These are phyloP conservation scores for Arabidopsis thaliana DNA, from an alignment of 345 rosid species.

Conservation along the genomic window DNA sequence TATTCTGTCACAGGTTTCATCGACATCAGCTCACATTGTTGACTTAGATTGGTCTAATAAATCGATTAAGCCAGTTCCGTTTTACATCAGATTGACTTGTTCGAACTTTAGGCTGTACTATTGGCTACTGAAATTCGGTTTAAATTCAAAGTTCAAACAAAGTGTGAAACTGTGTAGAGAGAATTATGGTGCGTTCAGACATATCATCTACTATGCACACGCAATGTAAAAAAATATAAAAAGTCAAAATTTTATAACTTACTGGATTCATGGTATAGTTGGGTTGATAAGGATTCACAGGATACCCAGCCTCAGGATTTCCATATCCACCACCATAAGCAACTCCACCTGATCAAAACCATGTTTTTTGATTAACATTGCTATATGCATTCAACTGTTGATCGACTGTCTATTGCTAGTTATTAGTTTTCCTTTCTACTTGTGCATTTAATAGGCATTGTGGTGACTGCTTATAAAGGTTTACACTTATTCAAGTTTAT, in stretches of 20 bases:
- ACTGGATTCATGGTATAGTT: conserved; percentile 83
- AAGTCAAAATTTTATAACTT: conserved; percentile 47
- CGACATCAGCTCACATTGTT: conserved; percentile 1
- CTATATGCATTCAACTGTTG: conserved; percentile 24
- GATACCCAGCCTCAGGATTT: conserved; percentile 73
- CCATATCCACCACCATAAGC: conserved; percentile 64
- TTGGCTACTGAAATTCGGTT: conserved; percentile 15
- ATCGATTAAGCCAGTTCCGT: not conserved
- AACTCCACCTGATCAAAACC: conserved; percentile 50
- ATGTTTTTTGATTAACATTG: conserved; percentile 3
- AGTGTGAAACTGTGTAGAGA: conserved; percentile 7
- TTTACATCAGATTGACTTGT: conserved; percentile 23
- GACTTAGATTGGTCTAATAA: conserved; percentile 10
- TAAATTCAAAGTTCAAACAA: conserved; percentile 15
- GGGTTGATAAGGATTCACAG: conserved; percentile 65
- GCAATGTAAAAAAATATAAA: not conserved
- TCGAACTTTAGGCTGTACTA: conserved; percentile 12
- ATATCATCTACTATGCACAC: conserved; percentile 2
- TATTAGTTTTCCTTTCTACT: not conserved
- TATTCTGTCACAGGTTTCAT: conserved; percentile 15
- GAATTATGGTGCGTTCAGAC: conserved; percentile 3
- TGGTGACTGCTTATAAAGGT: conserved; percentile 6
- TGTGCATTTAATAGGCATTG: not conserved
- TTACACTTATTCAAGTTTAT: conserved; percentile 1
- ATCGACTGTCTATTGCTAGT: not conserved